Base-by-base conservation (phyloP, 371 early-diverging fungal species). In the Apophysomyces ossiformis region DNA sequence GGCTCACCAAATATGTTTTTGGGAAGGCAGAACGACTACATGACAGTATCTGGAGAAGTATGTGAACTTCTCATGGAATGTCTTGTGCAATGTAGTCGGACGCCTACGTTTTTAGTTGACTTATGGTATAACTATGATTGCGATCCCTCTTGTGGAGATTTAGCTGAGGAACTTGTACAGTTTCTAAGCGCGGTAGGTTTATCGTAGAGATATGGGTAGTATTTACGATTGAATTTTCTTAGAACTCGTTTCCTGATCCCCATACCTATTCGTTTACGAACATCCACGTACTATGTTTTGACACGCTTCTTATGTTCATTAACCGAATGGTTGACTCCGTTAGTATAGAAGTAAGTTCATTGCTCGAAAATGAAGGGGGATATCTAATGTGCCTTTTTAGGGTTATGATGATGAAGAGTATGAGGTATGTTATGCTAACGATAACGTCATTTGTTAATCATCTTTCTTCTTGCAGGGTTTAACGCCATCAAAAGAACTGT, bases 101-200 rank as follows among this genome's bases (percentile, higher is more conserved):
- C 81, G 45, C 91, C 94, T 9, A 85, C 90, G 1, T 91, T 97
- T 67, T 83, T 93, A 77, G 82, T 88, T 0, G 96, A 96, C 63
- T 82, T 98, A 36, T 98, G 95, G 92, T 90, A 94, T 61, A 94
- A 96, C 74, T 97, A 93, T 71, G 99, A 98, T 76, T 93, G 95
- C 59, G 90, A 95, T 66, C 62, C 91, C 65, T 83, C 89, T 44
- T 87, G 90, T 46, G 89, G 90, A 37, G 91, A 96, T 73, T 74
- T 97, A 39, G 95, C 91, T 79, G 95, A 96, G 67, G 95, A 95
- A 41, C 71, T 93, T 43, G 82, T 96, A 35, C 86, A 89, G 60
- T 94, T 95, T 56, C 78, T 85, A 65, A 85, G 85, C 65, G 82
- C 78, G 77, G 85, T 85, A 78, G 37, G 21, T 26, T 26, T n/a